Base-by-base conservation (phyloP, 495 filamentous ascomycete genomes). In the Cryomyces antarcticus region DNA sequence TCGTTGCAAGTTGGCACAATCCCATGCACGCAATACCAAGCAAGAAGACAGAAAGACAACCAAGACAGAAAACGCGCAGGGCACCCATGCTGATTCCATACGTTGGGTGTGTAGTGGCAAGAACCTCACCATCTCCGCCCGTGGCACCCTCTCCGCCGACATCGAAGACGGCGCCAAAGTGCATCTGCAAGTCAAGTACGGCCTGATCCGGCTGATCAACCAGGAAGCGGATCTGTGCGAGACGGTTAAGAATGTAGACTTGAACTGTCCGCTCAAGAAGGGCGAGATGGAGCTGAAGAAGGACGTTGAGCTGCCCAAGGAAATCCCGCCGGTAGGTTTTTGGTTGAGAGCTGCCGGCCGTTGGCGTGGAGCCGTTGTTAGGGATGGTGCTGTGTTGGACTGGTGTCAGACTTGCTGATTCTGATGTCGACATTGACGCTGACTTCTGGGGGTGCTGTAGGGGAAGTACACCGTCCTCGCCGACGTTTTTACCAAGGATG, bases 391-490 rank as follows among this genome's bases (percentile, higher is more conserved):
- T 24, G 1, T 2, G 17, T 24, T 24, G 17, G 17, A 2, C 17
- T 24, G 17, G 17, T 24, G 17, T 24, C 2, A 24, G 17, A 24
- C 17, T 24, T 2, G 17, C 17, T 24, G 17, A 24, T 24, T 24
- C 17, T 24, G 17, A 24, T 2, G 17, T 24, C 2, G 17, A 24
- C 17, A 2, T 24, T 24, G 17, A 53, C 50, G 48, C 17, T 39
- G 37, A 5, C 17, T 9, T 5, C 36, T 17, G 7, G 33, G 33
- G 33, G 33, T 47, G 17, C 17, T 2, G 43, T 49, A 94, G 87
- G 89, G 89, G 56, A 82, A 71, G 54, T 97, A 95, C 69, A 77
- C 70, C 29, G 89, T 96, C 35, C 59, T 72, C 10, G 89, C 88
- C 37, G 81, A 97, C 59, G 92, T 87, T 40, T 77, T 71, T 57